Evolutionary conservation across 2,329 filamentous ascomycete genomes (phyloP).

Genomic region (Stromatinia cepivora): DNA sequence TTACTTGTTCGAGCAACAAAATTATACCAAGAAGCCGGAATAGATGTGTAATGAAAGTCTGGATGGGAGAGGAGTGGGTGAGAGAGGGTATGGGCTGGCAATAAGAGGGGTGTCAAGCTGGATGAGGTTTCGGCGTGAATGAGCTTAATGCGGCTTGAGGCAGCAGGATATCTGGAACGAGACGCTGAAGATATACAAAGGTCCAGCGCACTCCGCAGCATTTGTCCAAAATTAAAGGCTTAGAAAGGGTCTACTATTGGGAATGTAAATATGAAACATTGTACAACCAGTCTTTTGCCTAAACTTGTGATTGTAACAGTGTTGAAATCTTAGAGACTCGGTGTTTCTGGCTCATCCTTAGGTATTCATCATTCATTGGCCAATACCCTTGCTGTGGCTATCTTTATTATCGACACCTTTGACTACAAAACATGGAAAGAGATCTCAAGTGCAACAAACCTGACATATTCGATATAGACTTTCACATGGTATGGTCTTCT

Average conservation of each 20-base stretch:
- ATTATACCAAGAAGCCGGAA: constrained; percentile 60
- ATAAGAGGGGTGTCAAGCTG: neutral
- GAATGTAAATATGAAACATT: constrained; percentile 24
- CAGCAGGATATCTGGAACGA: constrained; percentile 7
- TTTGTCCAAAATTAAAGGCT: neutral
- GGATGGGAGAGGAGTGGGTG: neutral
- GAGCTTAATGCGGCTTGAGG: neutral
- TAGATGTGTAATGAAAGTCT: constrained; percentile 14
- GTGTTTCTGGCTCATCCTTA: neutral
- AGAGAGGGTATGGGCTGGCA: neutral
- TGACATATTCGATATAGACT: neutral
- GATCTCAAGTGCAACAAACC: neutral
- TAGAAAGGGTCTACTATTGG: neutral
- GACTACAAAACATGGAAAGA: neutral
- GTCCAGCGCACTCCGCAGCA: constrained; percentile 3
- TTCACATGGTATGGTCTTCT: neutral
- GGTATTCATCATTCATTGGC: too few species aligned
- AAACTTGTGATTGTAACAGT: neutral
- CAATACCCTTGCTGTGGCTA: neutral
- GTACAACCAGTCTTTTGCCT: constrained; percentile 5
- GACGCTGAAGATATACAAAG: neutral
- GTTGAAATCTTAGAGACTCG: neutral
- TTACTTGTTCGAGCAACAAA: constrained; percentile 77
- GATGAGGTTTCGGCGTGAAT: neutral
- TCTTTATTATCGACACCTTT: neutral